Evolutionary conservation across 208 protist genomes (phyloP).

Genomic region (Trypanosoma vivax): DNA sequence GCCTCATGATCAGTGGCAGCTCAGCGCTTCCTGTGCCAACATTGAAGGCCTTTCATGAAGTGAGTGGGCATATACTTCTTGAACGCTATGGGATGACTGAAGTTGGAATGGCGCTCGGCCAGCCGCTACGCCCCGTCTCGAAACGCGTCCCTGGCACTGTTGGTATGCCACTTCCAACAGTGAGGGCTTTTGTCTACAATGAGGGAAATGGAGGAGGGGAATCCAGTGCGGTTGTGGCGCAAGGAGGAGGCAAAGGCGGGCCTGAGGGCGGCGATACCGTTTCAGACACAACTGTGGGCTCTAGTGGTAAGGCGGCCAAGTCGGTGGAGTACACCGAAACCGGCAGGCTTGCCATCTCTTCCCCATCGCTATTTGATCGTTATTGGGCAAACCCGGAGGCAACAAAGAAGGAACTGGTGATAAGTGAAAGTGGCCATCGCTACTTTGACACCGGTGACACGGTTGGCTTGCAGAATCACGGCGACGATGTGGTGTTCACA

Average conservation of each 20-base stretch:
- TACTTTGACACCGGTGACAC: conserved; percentile 87
- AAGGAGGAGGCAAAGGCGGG: conserved; percentile 13
- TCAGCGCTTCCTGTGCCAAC: conserved; percentile 87
- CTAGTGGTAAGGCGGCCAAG: too few species aligned
- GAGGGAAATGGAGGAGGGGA: background rate
- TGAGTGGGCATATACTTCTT: conserved; percentile 89
- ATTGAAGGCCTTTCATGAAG: conserved; percentile 78
- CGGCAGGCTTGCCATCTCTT: conserved; percentile 77
- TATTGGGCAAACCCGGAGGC: conserved; percentile 88
- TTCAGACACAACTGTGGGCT: too few species aligned
- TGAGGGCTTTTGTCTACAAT: conserved; percentile 50
- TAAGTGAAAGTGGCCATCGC: conserved; percentile 33
- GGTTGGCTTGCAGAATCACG: conserved; percentile 47
- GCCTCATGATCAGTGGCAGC: conserved; percentile 95
- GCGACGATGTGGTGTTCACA: conserved; percentile 40
- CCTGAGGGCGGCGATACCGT: too few species aligned
- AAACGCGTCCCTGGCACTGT: conserved; percentile 83
- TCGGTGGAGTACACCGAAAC: conserved; percentile 39
- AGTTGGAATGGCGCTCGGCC: conserved; percentile 94
- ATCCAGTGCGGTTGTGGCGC: background rate
- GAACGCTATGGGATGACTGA: conserved; percentile 98
- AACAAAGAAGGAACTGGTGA: conserved; percentile 71
- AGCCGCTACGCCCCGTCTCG: conserved; percentile 69
- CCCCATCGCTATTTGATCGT: conserved; percentile 88
- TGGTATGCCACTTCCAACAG: conserved; percentile 80